Evolutionary conservation across 2,329 filamentous ascomycete species (phyloP), one percentile per base, ranked within the genome.

Genomic region (Onygena corvina): DNA sequence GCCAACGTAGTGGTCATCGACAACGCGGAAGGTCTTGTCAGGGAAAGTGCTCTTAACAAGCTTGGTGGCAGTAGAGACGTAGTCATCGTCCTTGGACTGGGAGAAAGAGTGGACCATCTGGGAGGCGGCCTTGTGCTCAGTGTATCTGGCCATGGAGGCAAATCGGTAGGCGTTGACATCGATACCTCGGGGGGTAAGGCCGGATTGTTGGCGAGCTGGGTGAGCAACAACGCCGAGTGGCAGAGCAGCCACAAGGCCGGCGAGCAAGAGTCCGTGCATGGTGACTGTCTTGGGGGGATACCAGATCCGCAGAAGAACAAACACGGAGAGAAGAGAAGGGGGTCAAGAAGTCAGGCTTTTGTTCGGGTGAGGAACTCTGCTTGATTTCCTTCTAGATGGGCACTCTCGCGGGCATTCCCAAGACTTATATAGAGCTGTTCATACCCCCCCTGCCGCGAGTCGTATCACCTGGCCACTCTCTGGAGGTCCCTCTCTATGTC

Each of bases 201-300:
- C 29, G 14, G 45, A 36, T 38, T 36, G 20, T 20, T 20, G 31
- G n/a, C 50, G 51, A 18, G 46, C 36, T 45, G 51, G 51, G 12
- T 48, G 51, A 14, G 27, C 51, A 29, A 34, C 33, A 38, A 40
- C 51, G 31, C 34, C 45, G 30, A 53, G 36, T 16, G 51, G 48
- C 45, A 53, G 47, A 35, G 40, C 48, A 18, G 47, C 47, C 18
- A 49, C 44, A 36, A 48, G 45, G 29, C 47, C 50, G 16, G 51
- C 48, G 29, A 53, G 48, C 38, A 53, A 46, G 45, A 53, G 51
- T 38, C 51, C 51, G 45, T 53, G 51, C 51, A 53, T 53, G 46
- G 38, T 53, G 45, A 45, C 42, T 46, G 38, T 42, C 38, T 42
- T 42, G 18, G 27, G 38, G 27, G 38, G 27, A 42, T 42, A 42